Base-by-base conservation (phyloP, 805 yeast genomes). In the Candida ortonii region DNA sequence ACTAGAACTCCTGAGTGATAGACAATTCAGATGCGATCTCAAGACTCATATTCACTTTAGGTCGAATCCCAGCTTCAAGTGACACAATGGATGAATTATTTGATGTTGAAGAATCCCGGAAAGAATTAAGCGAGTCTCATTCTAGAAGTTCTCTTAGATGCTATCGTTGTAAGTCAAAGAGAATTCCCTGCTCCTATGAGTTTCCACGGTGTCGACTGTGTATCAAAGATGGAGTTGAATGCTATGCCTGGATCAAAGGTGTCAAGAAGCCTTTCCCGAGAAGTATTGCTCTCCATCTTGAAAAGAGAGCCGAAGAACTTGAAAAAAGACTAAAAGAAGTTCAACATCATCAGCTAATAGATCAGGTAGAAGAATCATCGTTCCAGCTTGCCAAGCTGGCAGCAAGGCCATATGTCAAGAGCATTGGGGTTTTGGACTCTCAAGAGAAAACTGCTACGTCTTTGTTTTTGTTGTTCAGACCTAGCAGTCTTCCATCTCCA, bases 231-330 rank as follows among this genome's bases (percentile, higher is more conserved):
- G 44, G 39, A 4, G 34, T 17, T 10, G 39, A 39, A 13, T 43
- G 47, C 24, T 18, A 23, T 22, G 28, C 47, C 4, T 43, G 47
- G 47, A 28, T 43, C 9, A 43, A 43, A 25, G 47, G 47, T 3
- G 22, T 36, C 5, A 28, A 22, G 7, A 43, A 34, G 17, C 47
- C 47, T 5, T 14, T 43, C 11, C 47, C 47, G 10, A 16, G 47
- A 14, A 39, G 41, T 21, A 19, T 43, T n/a, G 39, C 34, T 3
- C 17, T 28, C 12, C 34, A 43, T 28, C 25, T 43, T 22, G 47
- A 43, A 24, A 24, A 36, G 9, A 30, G 44, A 25, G 41, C 39
- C 16, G 47, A 44, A 3, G 31, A 43, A 16, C 27, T 43, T 20
- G 47, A 43, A 28, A 39, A 39, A 12, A 17, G 30, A 26, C 32